Percentiles rank a stretch among this genome's conserved stretches.
phyloP scores from a whole-genome alignment of 106 monocot genomes.

The Ottelia alismoides region DNA sequence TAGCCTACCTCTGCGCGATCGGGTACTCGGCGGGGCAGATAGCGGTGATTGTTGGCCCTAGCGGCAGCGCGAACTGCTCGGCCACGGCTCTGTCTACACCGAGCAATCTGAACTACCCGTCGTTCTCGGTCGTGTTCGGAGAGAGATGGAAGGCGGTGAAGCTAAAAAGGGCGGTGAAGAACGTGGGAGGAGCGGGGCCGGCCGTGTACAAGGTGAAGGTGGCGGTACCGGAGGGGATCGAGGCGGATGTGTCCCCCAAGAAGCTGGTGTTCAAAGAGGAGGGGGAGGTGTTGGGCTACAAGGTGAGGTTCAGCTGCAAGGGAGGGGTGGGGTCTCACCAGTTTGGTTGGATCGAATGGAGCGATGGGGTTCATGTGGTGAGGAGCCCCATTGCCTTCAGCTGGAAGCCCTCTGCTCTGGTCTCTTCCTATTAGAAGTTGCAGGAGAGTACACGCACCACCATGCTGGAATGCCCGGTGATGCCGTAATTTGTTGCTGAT shows the following conservation, averaged over 20 bases:
- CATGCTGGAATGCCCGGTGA: too few species aligned
- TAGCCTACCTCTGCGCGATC: slow-evolving; percentile 55
- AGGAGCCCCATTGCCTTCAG: slow-evolving; percentile 59
- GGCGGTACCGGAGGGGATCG: slow-evolving; percentile 25
- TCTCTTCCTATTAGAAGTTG: too few species aligned
- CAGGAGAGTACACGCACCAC: too few species aligned
- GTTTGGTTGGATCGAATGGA: slow-evolving; percentile 69
- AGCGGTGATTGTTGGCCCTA: slow-evolving; percentile 25
- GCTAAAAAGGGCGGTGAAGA: slow-evolving; percentile 38
- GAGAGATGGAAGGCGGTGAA: too few species aligned
- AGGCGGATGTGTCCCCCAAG: slow-evolving; percentile 39
- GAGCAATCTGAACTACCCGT: slow-evolving; percentile 60
- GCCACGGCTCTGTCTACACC: slow-evolving; percentile 15
- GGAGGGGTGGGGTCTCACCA: background rate
- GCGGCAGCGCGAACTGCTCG: slow-evolving; percentile 28
- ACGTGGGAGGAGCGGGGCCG: slow-evolving; percentile 26
- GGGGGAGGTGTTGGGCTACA: slow-evolving; percentile 32
- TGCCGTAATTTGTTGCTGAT: too few species aligned
- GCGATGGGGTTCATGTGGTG: slow-evolving; percentile 50
- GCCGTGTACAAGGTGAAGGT: slow-evolving; percentile 36
- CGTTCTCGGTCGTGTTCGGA: slow-evolving; percentile 52
- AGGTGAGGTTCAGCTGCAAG: slow-evolving; percentile 23
- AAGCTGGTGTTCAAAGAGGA: slow-evolving; percentile 35
- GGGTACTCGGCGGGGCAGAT: slow-evolving; percentile 72
- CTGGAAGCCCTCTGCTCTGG: slow-evolving; percentile 25